phyloP scores from a whole-genome alignment of 116 monocot genomes.

The Papilionanthe hybrid region DNA sequence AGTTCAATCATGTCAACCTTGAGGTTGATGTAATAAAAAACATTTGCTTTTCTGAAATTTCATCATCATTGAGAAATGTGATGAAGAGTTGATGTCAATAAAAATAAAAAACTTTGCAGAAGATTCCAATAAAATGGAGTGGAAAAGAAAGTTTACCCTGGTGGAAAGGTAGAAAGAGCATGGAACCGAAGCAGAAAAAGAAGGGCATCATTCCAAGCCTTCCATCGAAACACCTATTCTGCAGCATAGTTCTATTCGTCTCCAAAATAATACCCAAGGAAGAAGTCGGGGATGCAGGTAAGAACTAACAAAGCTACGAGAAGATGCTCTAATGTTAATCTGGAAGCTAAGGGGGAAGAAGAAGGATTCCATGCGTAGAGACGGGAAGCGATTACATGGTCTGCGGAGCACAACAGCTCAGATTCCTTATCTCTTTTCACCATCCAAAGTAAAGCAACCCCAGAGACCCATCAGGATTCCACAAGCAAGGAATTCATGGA shows the following conservation, averaged over 20 bases:
- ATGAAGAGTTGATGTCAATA: not conserved
- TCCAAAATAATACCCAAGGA: not conserved
- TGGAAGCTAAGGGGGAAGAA: not conserved
- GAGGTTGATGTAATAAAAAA: too few species aligned
- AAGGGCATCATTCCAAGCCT: not conserved
- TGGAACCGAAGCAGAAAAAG: not conserved
- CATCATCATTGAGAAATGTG: too few species aligned
- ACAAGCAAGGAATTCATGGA: constrained; percentile 12
- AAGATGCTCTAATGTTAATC: not conserved
- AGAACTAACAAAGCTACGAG: not conserved
- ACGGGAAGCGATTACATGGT: not conserved
- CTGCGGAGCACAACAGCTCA: not conserved
- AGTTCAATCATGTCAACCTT: too few species aligned
- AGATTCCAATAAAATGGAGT: not conserved
- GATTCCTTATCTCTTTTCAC: constrained; percentile 4
- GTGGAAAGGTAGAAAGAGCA: constrained; percentile 8
- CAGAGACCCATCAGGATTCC: not conserved
- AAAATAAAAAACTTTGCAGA: not conserved
- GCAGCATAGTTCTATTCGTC: constrained; percentile 2
- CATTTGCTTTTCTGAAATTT: too few species aligned
- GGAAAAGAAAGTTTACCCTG: constrained; percentile 6
- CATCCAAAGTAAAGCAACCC: not conserved
- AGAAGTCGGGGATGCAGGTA: not conserved
- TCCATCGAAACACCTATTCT: not conserved
- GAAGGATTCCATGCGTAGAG: constrained; percentile 11